Evolutionary conservation across 345 rosid species (phyloP).

Genomic region (Linum usitatissimum): DNA sequence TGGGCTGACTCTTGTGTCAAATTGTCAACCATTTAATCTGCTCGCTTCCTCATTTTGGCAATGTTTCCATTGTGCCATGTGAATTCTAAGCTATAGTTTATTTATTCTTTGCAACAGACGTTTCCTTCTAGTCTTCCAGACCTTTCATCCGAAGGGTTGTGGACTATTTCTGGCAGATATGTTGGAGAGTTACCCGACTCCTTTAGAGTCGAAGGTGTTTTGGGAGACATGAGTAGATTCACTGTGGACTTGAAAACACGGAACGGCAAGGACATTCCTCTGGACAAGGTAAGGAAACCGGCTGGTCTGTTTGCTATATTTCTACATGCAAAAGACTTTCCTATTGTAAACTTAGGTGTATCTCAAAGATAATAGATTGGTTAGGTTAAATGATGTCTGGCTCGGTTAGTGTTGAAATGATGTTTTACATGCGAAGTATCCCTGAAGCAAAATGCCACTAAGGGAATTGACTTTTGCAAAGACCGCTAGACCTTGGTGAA

Average conservation of each 20-base stretch:
- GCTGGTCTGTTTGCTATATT: neutral
- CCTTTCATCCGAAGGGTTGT: slow-evolving; percentile 47
- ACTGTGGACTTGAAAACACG: slow-evolving; percentile 44
- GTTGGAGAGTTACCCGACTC: slow-evolving; percentile 47
- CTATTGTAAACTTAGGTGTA: neutral
- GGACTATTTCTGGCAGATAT: slow-evolving; percentile 57
- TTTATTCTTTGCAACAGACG: slow-evolving; percentile 28
- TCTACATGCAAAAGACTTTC: neutral
- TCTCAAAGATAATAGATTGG: neutral
- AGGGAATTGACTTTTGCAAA: too few species aligned
- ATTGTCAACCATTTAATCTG: neutral
- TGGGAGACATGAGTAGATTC: slow-evolving; percentile 45
- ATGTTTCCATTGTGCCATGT: neutral
- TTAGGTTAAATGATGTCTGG: neutral
- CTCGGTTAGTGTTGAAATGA: neutral
- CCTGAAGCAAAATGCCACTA: too few species aligned
- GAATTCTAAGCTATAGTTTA: neutral
- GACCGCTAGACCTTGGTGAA: too few species aligned
- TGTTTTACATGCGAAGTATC: too few species aligned
- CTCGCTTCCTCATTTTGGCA: neutral
- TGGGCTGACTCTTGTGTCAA: too few species aligned
- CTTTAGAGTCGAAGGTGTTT: slow-evolving; percentile 40
- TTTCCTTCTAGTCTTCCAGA: slow-evolving; percentile 54
- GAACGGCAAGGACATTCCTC: slow-evolving; percentile 43
- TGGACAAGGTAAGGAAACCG: slow-evolving; percentile 37